Percentiles rank a stretch among this genome's conserved stretches.
phyloP scores from a whole-genome alignment of 2,329 filamentous ascomycete genomes.

The Colletotrichum karsti region DNA sequence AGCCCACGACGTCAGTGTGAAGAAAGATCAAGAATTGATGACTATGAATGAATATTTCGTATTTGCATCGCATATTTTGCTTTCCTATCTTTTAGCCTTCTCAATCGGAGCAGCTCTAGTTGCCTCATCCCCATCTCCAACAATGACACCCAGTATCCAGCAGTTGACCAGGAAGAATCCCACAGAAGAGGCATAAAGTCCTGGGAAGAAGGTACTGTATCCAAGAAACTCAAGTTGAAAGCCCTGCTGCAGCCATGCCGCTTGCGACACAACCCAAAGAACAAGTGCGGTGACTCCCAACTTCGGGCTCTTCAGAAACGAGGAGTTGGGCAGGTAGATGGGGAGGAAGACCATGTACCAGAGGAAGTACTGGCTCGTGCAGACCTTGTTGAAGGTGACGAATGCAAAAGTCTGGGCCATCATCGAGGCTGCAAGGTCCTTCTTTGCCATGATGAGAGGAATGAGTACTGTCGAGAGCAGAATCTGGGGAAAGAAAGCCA shows the following conservation, averaged over 20 bases:
- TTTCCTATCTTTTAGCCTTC: neutral
- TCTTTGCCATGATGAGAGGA: slow-evolving; percentile 80
- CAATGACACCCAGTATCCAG: slow-evolving; percentile 85
- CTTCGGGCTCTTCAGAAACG: slow-evolving; percentile 67
- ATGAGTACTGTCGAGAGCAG: slow-evolving; percentile 81
- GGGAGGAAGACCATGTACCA: slow-evolving; percentile 97
- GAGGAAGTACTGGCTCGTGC: slow-evolving; percentile 98
- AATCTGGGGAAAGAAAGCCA: slow-evolving; percentile 91
- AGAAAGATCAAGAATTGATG: too few relatives aligned
- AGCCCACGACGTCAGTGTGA: too few relatives aligned
- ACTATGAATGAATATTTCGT: too few relatives aligned
- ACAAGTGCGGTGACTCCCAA: slow-evolving; percentile 72
- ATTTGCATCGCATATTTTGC: neutral
- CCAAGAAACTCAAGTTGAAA: slow-evolving; percentile 84
- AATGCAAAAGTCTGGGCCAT: slow-evolving; percentile 97
- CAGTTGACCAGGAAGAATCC: slow-evolving; percentile 87
- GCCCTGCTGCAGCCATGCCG: slow-evolving; percentile 77
- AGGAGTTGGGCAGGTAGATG: slow-evolving; percentile 85
- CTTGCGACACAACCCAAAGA: slow-evolving; percentile 83
- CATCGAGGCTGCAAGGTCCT: slow-evolving; percentile 84
- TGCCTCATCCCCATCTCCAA: slow-evolving; percentile 67
- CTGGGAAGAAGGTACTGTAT: slow-evolving; percentile 83
- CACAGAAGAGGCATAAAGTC: slow-evolving; percentile 79
- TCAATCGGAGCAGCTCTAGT: neutral
- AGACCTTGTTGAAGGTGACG: slow-evolving; percentile 98